Base-by-base conservation (phyloP, 768 basidiomycete genomes). In the Pisolithus microcarpus region DNA sequence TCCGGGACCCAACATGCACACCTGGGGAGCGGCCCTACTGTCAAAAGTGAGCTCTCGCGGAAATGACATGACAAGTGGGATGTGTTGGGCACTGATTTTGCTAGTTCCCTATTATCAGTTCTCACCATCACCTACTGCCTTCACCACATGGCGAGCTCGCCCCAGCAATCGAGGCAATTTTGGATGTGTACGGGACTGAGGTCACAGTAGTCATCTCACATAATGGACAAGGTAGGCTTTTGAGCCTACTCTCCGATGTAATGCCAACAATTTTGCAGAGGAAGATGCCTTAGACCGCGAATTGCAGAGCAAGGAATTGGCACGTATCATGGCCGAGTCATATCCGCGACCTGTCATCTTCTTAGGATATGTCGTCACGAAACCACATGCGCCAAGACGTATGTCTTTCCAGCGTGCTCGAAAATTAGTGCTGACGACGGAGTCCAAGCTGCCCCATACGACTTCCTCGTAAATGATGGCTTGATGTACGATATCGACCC, bases 241-340 rank as follows among this genome's bases (percentile, higher is more conserved):
- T 43, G 4, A 10, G 18, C 18, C 28, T 43, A 6, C n/a, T 37
- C 23, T 44, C 19, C 13, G 23, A 16, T 21, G 5, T 28, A 13
- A 1, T 11, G 6, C 38, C 38, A 15, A 42, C 43, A 24, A 26
- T 30, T 37, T 46, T 18, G 16, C 19, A 90, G 91, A 94, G 77
- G 87, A 93, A 63, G 90, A 92, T 43, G 79, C 85, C 0, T 65
- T 91, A n/a, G 92, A 95, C 63, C 78, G 92, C 51, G 86, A 93
- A 62, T 69, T 94, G 24, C 92, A 95, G 61, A 85, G 86, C 48
- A 82, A 65, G 21, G 89, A 85, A 60, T 71, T 95, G 48, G 92
- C 85, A 2, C 75, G 84, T 36, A 84, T 94, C 44, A 89, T 93
- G 82, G 70, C 80, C 0, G 73, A 74, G 19, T 71, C 80, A 6